These are phyloP conservation scores for Artemisia argyi DNA, from an alignment of 129 eudicot species.

Conservation along the genomic window DNA sequence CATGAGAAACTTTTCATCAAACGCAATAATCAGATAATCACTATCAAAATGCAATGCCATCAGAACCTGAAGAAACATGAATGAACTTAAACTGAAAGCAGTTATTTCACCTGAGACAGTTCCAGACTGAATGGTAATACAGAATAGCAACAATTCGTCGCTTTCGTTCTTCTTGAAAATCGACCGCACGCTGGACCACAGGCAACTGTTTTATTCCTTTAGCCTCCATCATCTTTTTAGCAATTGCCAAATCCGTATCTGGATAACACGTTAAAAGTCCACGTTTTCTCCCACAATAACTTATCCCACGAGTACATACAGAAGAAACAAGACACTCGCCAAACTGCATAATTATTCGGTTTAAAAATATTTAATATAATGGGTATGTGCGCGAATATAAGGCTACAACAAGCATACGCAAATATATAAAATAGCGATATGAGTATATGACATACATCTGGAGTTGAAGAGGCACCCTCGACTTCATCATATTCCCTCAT, in stretches of 20 bases:
- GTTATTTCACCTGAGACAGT: constrained; percentile 62
- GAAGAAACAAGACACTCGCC: constrained; percentile 61
- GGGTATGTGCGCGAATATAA: neutral
- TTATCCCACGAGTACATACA: constrained; percentile 80
- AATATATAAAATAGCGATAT: no score
- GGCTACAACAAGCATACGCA: neutral
- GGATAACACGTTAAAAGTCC: constrained; percentile 92
- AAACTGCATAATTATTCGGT: constrained; percentile 46
- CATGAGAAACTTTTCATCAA: no score
- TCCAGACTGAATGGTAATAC: constrained; percentile 68
- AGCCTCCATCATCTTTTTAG: constrained; percentile 94
- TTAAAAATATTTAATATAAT: neutral
- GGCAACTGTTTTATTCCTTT: constrained; percentile 89
- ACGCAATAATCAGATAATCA: no score
- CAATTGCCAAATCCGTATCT: constrained; percentile 87
- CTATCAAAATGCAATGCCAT: no score
- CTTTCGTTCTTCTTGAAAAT: constrained; percentile 60
- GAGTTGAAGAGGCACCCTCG: constrained; percentile 39
- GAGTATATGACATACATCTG: constrained; percentile 53
- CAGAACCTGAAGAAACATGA: neutral
- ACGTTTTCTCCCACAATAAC: constrained; percentile 73
- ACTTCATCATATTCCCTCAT: constrained; percentile 42
- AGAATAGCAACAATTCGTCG: constrained; percentile 65
- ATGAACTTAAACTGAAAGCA: neutral
- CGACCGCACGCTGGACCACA: constrained; percentile 66